Conservation (phyloP, 208 protist genomes). For the Vickermania ingenoplastis region DNA sequence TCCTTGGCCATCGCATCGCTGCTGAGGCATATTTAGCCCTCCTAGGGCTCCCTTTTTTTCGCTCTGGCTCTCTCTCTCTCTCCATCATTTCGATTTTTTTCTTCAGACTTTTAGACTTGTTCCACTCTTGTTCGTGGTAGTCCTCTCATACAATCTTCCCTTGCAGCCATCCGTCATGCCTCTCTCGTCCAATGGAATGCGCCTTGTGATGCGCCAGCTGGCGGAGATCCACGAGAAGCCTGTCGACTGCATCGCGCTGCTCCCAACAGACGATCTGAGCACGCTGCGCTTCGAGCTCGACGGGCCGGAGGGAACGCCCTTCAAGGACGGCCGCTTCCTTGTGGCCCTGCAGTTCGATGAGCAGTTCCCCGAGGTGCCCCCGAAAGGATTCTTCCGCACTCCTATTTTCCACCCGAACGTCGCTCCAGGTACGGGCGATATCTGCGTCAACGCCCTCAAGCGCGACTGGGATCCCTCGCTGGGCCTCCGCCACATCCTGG, state of each 20-base stretch:
- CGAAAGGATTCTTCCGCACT: slow-evolving; percentile 96
- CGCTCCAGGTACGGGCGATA: slow-evolving; percentile 91
- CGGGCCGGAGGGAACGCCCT: slow-evolving; percentile 95
- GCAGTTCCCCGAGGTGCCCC: slow-evolving; percentile 93
- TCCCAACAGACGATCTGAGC: slow-evolving; percentile 83
- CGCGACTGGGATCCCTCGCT: slow-evolving; percentile 93
- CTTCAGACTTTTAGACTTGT: too few relatives aligned
- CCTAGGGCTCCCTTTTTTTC: too few relatives aligned
- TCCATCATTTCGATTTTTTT: too few relatives aligned
- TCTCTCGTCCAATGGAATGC: slow-evolving; percentile 70
- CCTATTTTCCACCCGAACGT: slow-evolving; percentile 99
- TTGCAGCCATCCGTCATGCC: slow-evolving; percentile 52
- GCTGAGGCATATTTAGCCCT: too few relatives aligned
- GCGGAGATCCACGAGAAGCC: slow-evolving; percentile 62
- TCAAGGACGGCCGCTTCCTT: slow-evolving; percentile 89
- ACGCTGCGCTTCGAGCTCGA: slow-evolving; percentile 89
- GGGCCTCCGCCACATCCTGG: slow-evolving; percentile 93
- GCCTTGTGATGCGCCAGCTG: slow-evolving; percentile 75
- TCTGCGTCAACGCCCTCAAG: slow-evolving; percentile 99
- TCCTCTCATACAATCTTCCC: too few relatives aligned
- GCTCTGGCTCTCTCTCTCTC: too few relatives aligned
- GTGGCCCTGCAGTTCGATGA: slow-evolving; percentile 88
- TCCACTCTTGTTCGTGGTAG: too few relatives aligned
- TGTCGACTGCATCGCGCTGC: slow-evolving; percentile 86
- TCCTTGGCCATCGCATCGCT: too few relatives aligned